A percentile compares a stretch with the other conserved stretches of the same genome.
These are phyloP conservation scores for Trypanosoma platydactyli DNA, from an alignment of 208 protist genomes.

Conservation along the genomic window DNA sequence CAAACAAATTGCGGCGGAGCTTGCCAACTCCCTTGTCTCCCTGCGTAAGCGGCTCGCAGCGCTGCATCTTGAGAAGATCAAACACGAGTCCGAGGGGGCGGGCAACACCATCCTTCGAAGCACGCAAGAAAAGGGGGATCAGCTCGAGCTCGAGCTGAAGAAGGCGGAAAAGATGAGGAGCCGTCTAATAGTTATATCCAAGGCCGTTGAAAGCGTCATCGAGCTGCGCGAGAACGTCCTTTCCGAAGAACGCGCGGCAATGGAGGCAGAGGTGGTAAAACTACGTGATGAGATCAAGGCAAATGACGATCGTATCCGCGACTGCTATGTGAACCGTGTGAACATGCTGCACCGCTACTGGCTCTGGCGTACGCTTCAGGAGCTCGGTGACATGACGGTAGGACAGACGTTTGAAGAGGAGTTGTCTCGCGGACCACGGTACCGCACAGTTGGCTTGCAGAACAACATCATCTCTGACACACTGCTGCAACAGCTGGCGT, in stretches of 20 bases:
- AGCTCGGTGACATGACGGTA: constrained; percentile 74
- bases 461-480: constrained; percentile 84
- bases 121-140: constrained; percentile 46
- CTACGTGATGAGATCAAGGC: constrained; percentile 32
- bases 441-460: constrained; percentile 77
- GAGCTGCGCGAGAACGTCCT: constrained; percentile 35
- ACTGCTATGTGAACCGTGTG: constrained; percentile 70
- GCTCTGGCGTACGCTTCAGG: constrained; percentile 83
- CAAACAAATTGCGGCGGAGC: constrained; percentile 48
- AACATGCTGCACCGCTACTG: constrained; percentile 84
- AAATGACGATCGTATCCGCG: constrained; percentile 56
- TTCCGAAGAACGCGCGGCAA: constrained; percentile 16
- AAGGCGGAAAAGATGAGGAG: constrained; percentile 51
- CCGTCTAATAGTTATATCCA: constrained; percentile 47
- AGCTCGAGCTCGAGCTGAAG: constrained; percentile 58
- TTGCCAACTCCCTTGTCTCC: constrained; percentile 48
- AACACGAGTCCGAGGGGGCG: constrained; percentile 15
- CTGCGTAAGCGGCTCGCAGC: constrained; percentile 48
- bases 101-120: constrained; percentile 31
- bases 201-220: constrained; percentile 54
- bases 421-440: constrained; percentile 75
- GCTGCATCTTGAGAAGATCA: constrained; percentile 45
- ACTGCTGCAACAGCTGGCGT: constrained; percentile 72
- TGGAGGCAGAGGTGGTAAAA: constrained; percentile 50
- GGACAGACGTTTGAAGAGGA: constrained; percentile 80